These are phyloP conservation scores for Fusarium goolgardi DNA, from an alignment of 2,329 filamentous ascomycete species.

Conservation along the genomic window DNA sequence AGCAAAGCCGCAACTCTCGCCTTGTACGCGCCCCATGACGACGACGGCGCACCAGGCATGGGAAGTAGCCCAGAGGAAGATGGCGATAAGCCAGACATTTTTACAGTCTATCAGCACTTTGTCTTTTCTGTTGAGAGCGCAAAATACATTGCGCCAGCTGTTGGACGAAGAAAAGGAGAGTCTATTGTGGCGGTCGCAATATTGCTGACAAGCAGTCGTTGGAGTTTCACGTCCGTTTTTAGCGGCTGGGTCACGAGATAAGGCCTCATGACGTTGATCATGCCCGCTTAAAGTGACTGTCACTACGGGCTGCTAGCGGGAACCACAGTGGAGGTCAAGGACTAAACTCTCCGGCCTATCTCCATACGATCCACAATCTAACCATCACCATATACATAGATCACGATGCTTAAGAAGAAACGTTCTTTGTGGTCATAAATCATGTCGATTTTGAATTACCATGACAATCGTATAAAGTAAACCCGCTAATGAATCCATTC, in stretches of 20 bases:
- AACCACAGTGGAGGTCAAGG: conserved; percentile 10
- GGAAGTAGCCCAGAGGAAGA: conserved; percentile 63
- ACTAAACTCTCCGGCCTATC: conserved; percentile 10
- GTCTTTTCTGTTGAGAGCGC: not conserved
- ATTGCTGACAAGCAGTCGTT: conserved; percentile 22
- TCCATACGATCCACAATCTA: not conserved
- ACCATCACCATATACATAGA: not conserved
- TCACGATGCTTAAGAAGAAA: not conserved
- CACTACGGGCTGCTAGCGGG: conserved; percentile 15
- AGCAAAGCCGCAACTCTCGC: conserved; percentile 73
- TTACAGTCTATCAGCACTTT: conserved; percentile 1
- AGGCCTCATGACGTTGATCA: conserved; percentile 45
- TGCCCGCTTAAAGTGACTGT: conserved; percentile 10
- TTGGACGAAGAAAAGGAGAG: not conserved
- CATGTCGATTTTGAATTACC: conserved; percentile 25
- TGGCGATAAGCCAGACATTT: conserved; percentile 54
- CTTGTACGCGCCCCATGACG: conserved; percentile 80
- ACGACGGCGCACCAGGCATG: conserved; percentile 67
- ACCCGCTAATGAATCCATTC: conserved; percentile 12
- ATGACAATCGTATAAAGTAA: conserved; percentile 29
- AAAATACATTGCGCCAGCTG: conserved; percentile 24
- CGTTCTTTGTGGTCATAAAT: conserved; percentile 20
- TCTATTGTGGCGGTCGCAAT: not conserved
- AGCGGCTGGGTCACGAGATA: conserved; percentile 33
- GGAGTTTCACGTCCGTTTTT: conserved; percentile 3